Evolutionary conservation across 495 filamentous ascomycete species (phyloP).

Genomic region (Penicillium tannophilum): DNA sequence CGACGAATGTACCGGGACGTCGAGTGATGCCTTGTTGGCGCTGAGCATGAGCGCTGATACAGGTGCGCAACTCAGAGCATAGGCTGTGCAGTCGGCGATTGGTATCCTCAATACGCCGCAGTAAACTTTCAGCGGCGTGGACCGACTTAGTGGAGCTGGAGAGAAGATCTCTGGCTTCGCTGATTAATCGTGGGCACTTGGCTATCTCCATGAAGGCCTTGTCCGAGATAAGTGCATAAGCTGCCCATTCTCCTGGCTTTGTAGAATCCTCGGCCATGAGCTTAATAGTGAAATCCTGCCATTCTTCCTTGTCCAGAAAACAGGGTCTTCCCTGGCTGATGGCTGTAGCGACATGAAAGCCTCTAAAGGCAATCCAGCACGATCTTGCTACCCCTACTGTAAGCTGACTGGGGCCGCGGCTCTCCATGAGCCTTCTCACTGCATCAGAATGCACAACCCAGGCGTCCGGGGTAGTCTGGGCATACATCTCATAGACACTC

Average conservation of each 20-base stretch:
- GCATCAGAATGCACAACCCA: constrained; percentile 39
- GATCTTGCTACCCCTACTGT: constrained; percentile 26
- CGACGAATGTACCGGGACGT: constrained; percentile 26
- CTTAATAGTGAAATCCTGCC: constrained; percentile 26
- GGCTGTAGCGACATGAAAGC: constrained; percentile 35
- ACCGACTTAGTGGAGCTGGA: constrained; percentile 2
- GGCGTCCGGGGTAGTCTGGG: constrained; percentile 30
- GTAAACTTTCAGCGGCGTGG: constrained; percentile 9
- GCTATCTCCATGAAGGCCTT: constrained; percentile 33
- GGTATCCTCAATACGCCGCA: constrained; percentile 26
- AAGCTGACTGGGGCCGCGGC: constrained; percentile 25
- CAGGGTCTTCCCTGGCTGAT: constrained; percentile 32
- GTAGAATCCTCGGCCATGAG: constrained; percentile 30
- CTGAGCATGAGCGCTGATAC: constrained; percentile 27
- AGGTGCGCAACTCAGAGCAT: constrained; percentile 21
- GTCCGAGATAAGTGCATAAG: constrained; percentile 28
- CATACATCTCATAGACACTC: constrained; percentile 42
- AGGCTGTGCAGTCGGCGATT: constrained; percentile 15
- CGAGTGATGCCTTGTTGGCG: constrained; percentile 31
- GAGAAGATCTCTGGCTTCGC: constrained; percentile 26
- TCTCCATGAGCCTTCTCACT: constrained; percentile 33
- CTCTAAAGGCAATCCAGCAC: constrained; percentile 37
- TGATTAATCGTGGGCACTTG: constrained; percentile 37
- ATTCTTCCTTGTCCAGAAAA: constrained; percentile 36
- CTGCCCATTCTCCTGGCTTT: constrained; percentile 28